Evolutionary conservation across 1,139 yeast species (phyloP), one percentile per base, ranked within the genome.

Genomic region (Tardiomyces depauwii): DNA sequence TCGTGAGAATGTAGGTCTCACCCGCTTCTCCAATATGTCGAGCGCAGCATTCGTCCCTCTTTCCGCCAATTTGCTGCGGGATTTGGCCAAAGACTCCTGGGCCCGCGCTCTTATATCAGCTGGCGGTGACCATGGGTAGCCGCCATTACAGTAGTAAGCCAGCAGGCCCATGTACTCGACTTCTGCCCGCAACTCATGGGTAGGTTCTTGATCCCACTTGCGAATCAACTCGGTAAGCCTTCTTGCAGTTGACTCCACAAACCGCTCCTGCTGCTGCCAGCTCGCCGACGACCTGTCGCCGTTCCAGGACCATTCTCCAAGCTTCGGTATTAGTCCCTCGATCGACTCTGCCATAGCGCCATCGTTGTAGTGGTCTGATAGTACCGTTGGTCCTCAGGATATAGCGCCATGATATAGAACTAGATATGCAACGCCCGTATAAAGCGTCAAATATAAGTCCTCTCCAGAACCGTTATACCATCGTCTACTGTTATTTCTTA

Each of bases 1-100:
- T 28, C 44, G 32, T 2, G 47, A 33, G 42, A 54, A 53, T 11
- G 44, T 44, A 1, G 58, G 36, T 10, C 10, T 30, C 36, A 30
- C n/a, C 10, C n/a, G 16, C 16, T 14, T 5, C 5, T 30, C 16
- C 16, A 30, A 5, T 5, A 30, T 30, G 10, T 10, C 11, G 16
- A 30, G 4, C 5, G 16, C n/a, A 10, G 16, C 36, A 10, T n/a
- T n/a, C n/a, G n/a, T n/a, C n/a, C n/a, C n/a, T n/a, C n/a, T n/a
- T n/a, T n/a, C n/a, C n/a, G n/a, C n/a, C 36, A 30, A 10, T 11
- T 30, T 30, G 10, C 11, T 10, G 5, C 11, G 16, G 7, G 25
- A 21, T 21, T 21, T 21, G 7, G 25, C 25, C 7, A 21, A 7
- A 4, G 25, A 21, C 25, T 4, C 25, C 4, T 7, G 1, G 12